These are phyloP conservation scores for Xylaria grammica DNA, from an alignment of 495 filamentous ascomycete species.

Conservation along the genomic window DNA sequence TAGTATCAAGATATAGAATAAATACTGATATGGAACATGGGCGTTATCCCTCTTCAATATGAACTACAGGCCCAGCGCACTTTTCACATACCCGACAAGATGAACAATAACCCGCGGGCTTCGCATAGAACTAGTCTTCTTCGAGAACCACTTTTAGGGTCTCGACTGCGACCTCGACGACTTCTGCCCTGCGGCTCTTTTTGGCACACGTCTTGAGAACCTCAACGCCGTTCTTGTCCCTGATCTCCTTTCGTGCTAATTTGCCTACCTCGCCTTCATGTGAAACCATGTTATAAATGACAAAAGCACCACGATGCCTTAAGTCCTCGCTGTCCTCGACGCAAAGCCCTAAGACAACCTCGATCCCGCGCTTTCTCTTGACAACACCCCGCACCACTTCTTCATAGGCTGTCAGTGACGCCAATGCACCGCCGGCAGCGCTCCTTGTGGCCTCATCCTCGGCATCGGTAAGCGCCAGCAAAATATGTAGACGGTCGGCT, in stretches of 20 bases:
- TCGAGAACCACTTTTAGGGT: constrained; percentile 65
- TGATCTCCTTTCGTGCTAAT: constrained; percentile 51
- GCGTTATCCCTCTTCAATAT: not conserved
- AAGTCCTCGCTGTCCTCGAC: constrained; percentile 76
- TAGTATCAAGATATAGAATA: not conserved
- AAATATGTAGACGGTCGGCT: constrained; percentile 73
- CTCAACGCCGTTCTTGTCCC: constrained; percentile 60
- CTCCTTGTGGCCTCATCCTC: constrained; percentile 79
- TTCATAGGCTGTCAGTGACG: constrained; percentile 80
- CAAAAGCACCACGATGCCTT: constrained; percentile 77
- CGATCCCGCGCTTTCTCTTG: constrained; percentile 69
- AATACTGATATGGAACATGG: not conserved
- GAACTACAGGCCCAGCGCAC: not conserved
- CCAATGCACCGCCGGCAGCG: constrained; percentile 87
- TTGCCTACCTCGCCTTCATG: constrained; percentile 58
- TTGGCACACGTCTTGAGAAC: constrained; percentile 67
- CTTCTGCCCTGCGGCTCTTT: constrained; percentile 64
- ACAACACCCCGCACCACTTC: constrained; percentile 70
- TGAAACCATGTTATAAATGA: constrained; percentile 66
- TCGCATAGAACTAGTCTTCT: constrained; percentile 28
- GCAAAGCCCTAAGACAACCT: constrained; percentile 74
- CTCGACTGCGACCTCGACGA: constrained; percentile 68
- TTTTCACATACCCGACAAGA: not conserved
- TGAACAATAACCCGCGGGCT: not conserved
- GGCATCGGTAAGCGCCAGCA: constrained; percentile 85